phyloP scores from a whole-genome alignment of 331 rosid species.

The Acacia concinna region DNA sequence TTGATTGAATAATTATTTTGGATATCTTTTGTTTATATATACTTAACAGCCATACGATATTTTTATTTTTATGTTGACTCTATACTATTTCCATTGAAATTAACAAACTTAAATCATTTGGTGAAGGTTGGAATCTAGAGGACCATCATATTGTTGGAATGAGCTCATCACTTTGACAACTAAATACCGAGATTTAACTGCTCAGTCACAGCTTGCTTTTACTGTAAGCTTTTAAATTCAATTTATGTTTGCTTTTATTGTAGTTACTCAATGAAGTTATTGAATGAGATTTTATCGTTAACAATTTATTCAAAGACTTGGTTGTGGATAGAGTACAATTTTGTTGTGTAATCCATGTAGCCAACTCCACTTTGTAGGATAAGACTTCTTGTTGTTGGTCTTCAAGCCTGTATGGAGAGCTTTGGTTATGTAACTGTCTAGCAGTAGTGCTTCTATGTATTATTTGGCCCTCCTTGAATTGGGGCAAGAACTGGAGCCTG shows the following conservation, averaged over 20 bases:
- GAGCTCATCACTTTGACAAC: slow-evolving; percentile 84
- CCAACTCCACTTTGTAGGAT: background rate
- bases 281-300: background rate
- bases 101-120: slow-evolving; percentile 28
- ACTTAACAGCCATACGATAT: background rate
- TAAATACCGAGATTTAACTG: slow-evolving; percentile 88
- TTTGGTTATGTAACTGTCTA: slow-evolving; percentile 7
- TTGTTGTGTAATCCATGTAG: background rate
- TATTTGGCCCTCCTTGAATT: slow-evolving; percentile 4
- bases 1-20: slow-evolving; percentile 2
- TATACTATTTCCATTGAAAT: background rate
- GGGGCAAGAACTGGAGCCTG: slow-evolving; percentile 10
- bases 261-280: background rate
- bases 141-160: slow-evolving; percentile 80
- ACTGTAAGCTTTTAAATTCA: slow-evolving; percentile 56
- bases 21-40: slow-evolving; percentile 2
- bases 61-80: background rate
- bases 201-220: slow-evolving; percentile 85
- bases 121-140: slow-evolving; percentile 79
- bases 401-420: slow-evolving; percentile 8
- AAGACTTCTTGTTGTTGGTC: background rate
- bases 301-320: no score
- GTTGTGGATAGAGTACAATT: background rate
- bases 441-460: background rate
- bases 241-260: background rate